phyloP scores from a whole-genome alignment of 345 rosid genomes.

The Citrus unshiu region DNA sequence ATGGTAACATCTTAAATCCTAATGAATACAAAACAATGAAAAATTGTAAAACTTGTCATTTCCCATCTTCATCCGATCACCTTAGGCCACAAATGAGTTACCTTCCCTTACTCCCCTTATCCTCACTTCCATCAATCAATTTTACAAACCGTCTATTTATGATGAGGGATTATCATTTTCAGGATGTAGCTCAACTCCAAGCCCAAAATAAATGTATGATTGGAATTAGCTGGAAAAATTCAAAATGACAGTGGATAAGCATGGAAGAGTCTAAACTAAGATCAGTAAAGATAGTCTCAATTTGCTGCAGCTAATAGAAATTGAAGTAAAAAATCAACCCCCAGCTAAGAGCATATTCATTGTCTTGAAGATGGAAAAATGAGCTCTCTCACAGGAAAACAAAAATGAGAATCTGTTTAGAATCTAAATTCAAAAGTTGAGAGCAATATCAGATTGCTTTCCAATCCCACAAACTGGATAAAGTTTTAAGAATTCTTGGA shows the following conservation, averaged over 20 bases:
- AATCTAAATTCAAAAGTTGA: not conserved
- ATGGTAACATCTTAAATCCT: not conserved
- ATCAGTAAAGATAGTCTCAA: not conserved
- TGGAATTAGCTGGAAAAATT: not conserved
- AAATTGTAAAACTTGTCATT: not conserved
- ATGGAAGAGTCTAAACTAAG: not conserved
- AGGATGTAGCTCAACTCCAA: not conserved
- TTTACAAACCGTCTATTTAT: not conserved
- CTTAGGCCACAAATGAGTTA: not conserved
- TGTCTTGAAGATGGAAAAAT: not conserved
- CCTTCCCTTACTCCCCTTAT: not conserved
- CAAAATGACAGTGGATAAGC: not conserved
- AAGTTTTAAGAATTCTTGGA: not conserved
- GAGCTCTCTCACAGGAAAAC: not conserved
- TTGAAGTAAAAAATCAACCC: not conserved
- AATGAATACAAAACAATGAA: not conserved
- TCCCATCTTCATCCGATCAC: not conserved
- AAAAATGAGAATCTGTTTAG: not conserved
- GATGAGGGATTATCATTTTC: not conserved
- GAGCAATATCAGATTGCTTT: not conserved
- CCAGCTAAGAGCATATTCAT: not conserved
- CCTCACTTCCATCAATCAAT: not conserved
- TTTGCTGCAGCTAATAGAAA: not conserved
- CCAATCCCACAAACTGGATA: not conserved
- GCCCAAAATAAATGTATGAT: not conserved